A percentile compares a stretch with the other conserved stretches of the same genome.
These are phyloP conservation scores for Clarireedia hainanense DNA, from an alignment of 2,329 filamentous ascomycete species.

Conservation along the genomic window DNA sequence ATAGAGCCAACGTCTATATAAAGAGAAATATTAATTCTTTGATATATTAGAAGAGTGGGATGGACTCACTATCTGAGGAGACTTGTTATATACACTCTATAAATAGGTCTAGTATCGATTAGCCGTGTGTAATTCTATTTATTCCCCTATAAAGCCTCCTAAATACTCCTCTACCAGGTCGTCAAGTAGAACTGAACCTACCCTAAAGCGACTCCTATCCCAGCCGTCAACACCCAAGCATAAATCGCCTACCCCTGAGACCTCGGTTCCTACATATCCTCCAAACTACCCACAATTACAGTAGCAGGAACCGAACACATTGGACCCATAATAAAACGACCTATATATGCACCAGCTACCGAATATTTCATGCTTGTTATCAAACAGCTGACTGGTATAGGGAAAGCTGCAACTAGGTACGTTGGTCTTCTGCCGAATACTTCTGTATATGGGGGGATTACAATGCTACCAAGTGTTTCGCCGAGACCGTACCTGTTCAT, in stretches of 20 bases:
- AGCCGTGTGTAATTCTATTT: neutral
- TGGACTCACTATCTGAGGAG: constrained; percentile 31
- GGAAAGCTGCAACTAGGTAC: constrained; percentile 29
- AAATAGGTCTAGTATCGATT: constrained; percentile 33
- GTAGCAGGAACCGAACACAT: constrained; percentile 40
- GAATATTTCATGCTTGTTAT: constrained; percentile 33
- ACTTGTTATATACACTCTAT: constrained; percentile 34
- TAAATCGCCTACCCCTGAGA: constrained; percentile 40
- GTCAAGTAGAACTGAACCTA: neutral
- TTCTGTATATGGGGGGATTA: constrained; percentile 33
- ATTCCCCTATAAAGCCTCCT: too few species aligned
- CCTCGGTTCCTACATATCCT: constrained; percentile 40
- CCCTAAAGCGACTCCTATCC: constrained; percentile 32
- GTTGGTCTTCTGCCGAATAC: constrained; percentile 31
- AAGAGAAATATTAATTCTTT: neutral
- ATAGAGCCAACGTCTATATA: constrained; percentile 37
- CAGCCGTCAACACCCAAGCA: constrained; percentile 36
- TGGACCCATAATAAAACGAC: constrained; percentile 37
- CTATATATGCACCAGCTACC: constrained; percentile 32
- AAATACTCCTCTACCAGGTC: too few species aligned
- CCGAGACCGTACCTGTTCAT: too few species aligned
- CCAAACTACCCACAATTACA: constrained; percentile 39
- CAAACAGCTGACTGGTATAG: constrained; percentile 31
- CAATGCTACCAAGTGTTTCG: too few species aligned
- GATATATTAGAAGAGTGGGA: neutral